Conservation (phyloP, 306 rosid genomes). For the Quercus wislizeni region DNA sequence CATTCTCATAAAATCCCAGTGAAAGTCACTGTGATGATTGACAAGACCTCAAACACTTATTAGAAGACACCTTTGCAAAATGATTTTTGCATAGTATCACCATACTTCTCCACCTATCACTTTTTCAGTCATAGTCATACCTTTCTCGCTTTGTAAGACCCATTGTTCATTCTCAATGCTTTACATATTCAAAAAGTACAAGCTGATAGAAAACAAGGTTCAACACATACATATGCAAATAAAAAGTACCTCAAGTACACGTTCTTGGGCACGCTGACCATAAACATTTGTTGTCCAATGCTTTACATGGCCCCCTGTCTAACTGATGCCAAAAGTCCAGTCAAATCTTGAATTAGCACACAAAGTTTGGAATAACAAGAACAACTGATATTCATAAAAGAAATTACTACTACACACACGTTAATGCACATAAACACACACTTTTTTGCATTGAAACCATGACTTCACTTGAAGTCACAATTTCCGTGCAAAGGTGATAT, state of each 20-base stretch:
- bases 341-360: constrained; percentile 18
- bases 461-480: no score
- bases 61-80: background rate
- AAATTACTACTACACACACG: no score
- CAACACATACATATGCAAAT: background rate
- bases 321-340: constrained; percentile 55
- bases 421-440: no score
- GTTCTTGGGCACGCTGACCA: constrained; percentile 50
- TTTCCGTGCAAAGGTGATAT: no score
- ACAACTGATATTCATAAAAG: constrained; percentile 1
- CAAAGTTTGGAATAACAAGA: constrained; percentile 7
- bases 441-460: no score
- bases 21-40: background rate
- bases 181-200: no score
- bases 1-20: background rate
- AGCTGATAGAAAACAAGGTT: background rate
- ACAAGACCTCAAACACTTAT: background rate
- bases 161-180: no score
- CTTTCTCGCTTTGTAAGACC: no score
- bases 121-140: no score
- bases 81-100: background rate
- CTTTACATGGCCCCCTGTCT: constrained; percentile 48
- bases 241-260: constrained; percentile 61
- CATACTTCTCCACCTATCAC: no score
- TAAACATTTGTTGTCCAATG: constrained; percentile 38